These are phyloP conservation scores for Solanum verrucosum DNA, from an alignment of 257 asterid species.

Conservation along the genomic window DNA sequence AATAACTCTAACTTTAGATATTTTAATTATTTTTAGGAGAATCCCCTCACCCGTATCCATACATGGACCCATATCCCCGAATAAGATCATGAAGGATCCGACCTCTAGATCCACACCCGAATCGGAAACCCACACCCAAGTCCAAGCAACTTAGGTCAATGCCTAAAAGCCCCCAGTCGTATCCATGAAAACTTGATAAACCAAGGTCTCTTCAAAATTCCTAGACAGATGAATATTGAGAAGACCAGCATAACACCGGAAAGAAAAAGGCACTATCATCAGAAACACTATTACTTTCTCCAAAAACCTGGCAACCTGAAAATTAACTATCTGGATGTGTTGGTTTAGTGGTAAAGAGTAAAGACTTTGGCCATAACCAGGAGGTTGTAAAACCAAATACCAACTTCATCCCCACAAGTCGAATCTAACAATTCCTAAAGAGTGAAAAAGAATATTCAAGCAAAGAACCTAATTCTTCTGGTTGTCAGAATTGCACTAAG, in stretches of 20 bases:
- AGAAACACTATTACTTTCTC: background rate
- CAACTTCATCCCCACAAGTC: background rate
- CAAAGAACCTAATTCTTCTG: background rate
- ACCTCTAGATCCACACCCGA: too few relatives aligned
- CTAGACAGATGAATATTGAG: background rate
- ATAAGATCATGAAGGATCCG: too few relatives aligned
- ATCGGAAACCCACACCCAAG: too few relatives aligned
- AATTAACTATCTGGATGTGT: background rate
- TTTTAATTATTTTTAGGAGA: too few relatives aligned
- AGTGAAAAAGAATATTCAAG: background rate
- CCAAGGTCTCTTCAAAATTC: background rate
- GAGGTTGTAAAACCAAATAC: background rate
- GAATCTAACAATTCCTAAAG: background rate
- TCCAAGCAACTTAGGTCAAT: too few relatives aligned
- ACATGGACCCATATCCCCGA: too few relatives aligned
- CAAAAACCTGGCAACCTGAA: background rate
- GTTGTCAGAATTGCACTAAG: background rate
- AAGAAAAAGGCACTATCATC: background rate
- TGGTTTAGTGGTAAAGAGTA: background rate
- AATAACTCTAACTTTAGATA: too few relatives aligned
- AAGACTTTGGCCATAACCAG: background rate
- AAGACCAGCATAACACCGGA: background rate
- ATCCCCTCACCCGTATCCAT: too few relatives aligned
- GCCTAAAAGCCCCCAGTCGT: background rate
- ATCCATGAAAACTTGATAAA: background rate